Percentiles rank a stretch among this genome's conserved stretches.
These are phyloP conservation scores for Paulownia fortunei DNA, from an alignment of 257 asterid genomes.

Conservation along the genomic window DNA sequence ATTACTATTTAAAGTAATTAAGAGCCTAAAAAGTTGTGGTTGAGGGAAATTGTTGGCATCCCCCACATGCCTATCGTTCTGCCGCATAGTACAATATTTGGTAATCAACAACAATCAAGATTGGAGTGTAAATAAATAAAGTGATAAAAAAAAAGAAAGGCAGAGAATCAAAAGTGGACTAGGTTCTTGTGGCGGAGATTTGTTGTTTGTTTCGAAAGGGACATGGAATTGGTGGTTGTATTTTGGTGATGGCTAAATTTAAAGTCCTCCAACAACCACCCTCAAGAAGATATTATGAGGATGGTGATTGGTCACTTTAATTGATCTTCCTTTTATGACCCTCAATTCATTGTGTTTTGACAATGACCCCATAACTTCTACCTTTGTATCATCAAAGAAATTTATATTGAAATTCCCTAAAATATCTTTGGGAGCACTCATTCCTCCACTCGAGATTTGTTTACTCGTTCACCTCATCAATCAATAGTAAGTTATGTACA, in stretches of 20 bases:
- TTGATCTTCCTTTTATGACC: slow-evolving; percentile 20
- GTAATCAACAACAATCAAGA: neutral
- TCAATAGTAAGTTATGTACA: too few relatives aligned
- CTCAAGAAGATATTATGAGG: slow-evolving; percentile 23
- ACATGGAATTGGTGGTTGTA: slow-evolving; percentile 17
- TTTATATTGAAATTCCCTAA: too few relatives aligned
- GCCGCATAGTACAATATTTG: neutral
- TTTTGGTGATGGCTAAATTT: slow-evolving; percentile 2
- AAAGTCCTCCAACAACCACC: slow-evolving; percentile 14
- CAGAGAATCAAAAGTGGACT: slow-evolving; percentile 12
- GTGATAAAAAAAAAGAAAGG: neutral
- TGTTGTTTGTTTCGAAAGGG: slow-evolving; percentile 24
- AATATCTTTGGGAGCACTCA: too few relatives aligned
- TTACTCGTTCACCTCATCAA: too few relatives aligned
- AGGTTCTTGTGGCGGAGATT: slow-evolving; percentile 35
- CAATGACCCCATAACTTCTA: neutral
- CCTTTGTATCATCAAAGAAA: too few relatives aligned
- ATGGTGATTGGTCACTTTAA: slow-evolving; percentile 23
- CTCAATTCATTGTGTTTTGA: slow-evolving; percentile 5
- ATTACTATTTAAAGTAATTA: neutral
- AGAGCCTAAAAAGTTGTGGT: neutral
- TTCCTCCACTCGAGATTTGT: too few relatives aligned
- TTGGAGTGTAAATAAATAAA: slow-evolving; percentile 19
- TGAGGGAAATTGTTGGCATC: neutral
- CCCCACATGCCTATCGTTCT: neutral